Evolutionary conservation across 2,329 filamentous ascomycete genomes (phyloP).

Genomic region (Chaetoscypha palmicola): DNA sequence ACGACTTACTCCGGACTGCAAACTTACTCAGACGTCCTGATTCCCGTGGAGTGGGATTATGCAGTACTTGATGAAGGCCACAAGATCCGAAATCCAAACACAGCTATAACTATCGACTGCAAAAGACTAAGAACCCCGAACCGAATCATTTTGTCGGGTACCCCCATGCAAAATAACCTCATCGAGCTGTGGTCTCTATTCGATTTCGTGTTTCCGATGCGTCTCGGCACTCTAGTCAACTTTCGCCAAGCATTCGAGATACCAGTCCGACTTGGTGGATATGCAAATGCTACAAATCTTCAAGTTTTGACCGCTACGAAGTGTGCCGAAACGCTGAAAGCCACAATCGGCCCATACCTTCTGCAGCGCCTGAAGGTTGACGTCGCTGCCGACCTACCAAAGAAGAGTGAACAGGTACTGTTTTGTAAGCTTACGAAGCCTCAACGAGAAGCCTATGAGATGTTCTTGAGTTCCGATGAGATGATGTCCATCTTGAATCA

Average conservation of each 20-base stretch:
- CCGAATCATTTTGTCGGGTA: conserved; percentile 88
- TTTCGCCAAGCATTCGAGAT: conserved; percentile 91
- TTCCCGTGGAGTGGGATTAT: conserved; percentile 84
- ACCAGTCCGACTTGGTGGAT: conserved; percentile 87
- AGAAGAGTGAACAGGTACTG: conserved; percentile 92
- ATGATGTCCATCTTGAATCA: conserved; percentile 75
- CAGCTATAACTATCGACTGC: conserved; percentile 88
- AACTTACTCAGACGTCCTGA: conserved; percentile 76
- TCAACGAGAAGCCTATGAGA: conserved; percentile 74
- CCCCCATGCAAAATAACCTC: conserved; percentile 95
- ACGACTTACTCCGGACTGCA: conserved; percentile 96
- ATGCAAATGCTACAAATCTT: conserved; percentile 88
- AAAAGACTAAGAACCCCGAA: conserved; percentile 89
- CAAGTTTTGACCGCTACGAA: conserved; percentile 92
- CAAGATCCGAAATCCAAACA: conserved; percentile 95
- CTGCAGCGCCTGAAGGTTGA: conserved; percentile 89
- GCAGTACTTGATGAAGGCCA: conserved; percentile 95
- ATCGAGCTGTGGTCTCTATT: conserved; percentile 95
- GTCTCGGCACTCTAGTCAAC: conserved; percentile 81
- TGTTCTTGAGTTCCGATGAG: conserved; percentile 74
- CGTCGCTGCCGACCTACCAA: conserved; percentile 85
- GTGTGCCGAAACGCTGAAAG: conserved; percentile 88
- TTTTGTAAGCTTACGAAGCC: conserved; percentile 85
- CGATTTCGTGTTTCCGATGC: conserved; percentile 96
- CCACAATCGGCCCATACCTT: conserved; percentile 87